Conservation (phyloP, 139 green algal genomes). For the Chloropicon primus region DNA sequence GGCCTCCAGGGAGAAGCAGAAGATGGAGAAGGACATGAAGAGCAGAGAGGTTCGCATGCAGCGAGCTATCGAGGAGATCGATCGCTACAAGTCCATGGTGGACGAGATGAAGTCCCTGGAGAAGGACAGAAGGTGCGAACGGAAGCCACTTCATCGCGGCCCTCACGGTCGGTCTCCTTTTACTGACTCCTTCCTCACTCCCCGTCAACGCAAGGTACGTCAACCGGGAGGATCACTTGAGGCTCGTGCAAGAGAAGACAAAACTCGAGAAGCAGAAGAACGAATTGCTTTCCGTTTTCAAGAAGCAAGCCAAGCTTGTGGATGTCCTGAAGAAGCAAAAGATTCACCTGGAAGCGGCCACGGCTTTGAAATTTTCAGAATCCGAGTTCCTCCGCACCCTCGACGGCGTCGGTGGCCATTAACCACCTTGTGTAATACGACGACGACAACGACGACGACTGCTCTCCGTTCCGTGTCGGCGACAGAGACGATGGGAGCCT, state of each 20-base stretch:
- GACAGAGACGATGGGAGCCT: too few species aligned
- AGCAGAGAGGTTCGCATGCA: conserved; percentile 45
- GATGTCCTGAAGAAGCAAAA: conserved; percentile 71
- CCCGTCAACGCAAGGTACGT: conserved; percentile 35
- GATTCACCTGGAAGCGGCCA: conserved; percentile 62
- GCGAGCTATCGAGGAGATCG: conserved; percentile 51
- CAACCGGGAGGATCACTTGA: conserved; percentile 29
- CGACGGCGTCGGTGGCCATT: conserved; percentile 2
- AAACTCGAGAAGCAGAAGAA: conserved; percentile 53
- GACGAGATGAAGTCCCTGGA: conserved; percentile 18
- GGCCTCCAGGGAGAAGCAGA: conserved; percentile 17
- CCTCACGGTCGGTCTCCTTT: background rate
- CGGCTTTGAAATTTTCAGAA: conserved; percentile 55
- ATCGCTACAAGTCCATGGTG: conserved; percentile 44
- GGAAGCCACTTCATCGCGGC: background rate
- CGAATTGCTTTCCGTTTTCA: conserved; percentile 60
- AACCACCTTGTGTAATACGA: too few species aligned
- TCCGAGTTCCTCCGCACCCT: conserved; percentile 45
- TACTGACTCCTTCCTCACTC: conserved; percentile 5
- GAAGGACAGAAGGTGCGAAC: background rate
- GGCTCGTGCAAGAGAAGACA: conserved; percentile 41
- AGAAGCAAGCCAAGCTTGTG: conserved; percentile 73
- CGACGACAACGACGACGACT: too few species aligned
- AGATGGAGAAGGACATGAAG: conserved; percentile 26
- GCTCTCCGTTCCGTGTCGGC: too few species aligned